phyloP scores from a whole-genome alignment of 108 stramenopile genomes.

The Pseudonitzschia multistriata region DNA sequence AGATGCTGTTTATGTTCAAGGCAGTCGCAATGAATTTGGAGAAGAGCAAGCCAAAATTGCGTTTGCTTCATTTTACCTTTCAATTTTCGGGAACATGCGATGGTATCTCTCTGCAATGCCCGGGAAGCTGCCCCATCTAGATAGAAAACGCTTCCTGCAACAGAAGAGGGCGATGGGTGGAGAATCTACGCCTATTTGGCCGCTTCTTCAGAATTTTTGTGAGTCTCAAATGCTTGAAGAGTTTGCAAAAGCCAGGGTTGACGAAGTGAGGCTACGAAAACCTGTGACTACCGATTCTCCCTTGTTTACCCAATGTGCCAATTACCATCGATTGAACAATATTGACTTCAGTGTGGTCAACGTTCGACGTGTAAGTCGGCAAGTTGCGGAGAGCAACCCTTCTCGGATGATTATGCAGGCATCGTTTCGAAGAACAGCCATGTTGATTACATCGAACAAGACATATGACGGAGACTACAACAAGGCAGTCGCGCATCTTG shows the following conservation, averaged over 20 bases:
- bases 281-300: constrained; percentile 60
- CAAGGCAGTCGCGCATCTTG: constrained; percentile 55
- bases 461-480: constrained; percentile 69
- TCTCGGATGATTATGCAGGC: constrained; percentile 49
- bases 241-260: constrained; percentile 72
- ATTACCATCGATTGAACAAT: constrained; percentile 61
- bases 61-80: constrained; percentile 75
- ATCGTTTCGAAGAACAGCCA: constrained; percentile 54
- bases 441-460: constrained; percentile 74
- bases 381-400: constrained; percentile 62
- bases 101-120: constrained; percentile 58
- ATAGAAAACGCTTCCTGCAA: constrained; percentile 67
- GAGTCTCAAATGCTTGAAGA: constrained; percentile 76
- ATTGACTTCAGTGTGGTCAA: constrained; percentile 64
- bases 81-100: constrained; percentile 78
- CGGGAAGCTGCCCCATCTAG: constrained; percentile 52
- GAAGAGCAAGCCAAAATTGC: constrained; percentile 80
- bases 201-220: constrained; percentile 67
- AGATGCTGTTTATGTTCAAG: constrained; percentile 59
- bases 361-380: constrained; percentile 60
- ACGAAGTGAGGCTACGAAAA: constrained; percentile 51
- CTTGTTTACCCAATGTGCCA: constrained; percentile 62
- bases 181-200: constrained; percentile 68
- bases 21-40: constrained; percentile 62
- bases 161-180: constrained; percentile 72